Base-by-base conservation (phyloP, 345 rosid genomes). In the Ailanthus altissimus region DNA sequence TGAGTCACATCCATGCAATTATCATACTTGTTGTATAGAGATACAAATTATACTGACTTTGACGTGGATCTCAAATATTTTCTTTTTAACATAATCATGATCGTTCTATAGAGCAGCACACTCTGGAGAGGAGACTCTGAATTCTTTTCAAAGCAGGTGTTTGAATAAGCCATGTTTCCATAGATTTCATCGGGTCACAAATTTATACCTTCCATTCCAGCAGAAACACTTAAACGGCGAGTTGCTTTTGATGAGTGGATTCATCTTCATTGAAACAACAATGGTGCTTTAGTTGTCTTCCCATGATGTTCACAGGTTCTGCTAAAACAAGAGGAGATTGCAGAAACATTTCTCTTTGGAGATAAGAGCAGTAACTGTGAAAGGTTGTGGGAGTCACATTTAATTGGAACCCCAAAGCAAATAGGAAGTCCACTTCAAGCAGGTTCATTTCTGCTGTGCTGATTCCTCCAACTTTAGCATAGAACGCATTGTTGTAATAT, bases 381-480 rank as follows among this genome's bases (percentile, higher is more conserved):
- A 84, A 90, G 13, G 89, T 83, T 36, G 85, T 63, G 43, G 89
- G 89, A 57, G 90, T 84, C 80, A 92, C 92, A 43, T 90, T 89
- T 78, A 92, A 81, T 62, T 88, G 80, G 86, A 92, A 92, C 2
- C 90, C 90, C 67, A 90, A 72, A 23, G 90, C 91, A 56, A 92
- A 92, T 59, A 92, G 81, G 79, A 90, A 90, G 66, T 92, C 97
- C 75, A 92, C 83, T 67, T 91, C 97, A 80, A 91, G 91, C 79
- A 91, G 25, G 73, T 91, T 91, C 88, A 91, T 90, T 79, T 91
- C 97, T 63, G 73, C 79, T 47, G 73, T 90, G 88, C 92, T 87
- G 80, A 91, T 87, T 42, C 97, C 93, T 69, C 97, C 92, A 64
- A 91, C 86, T 78, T 85, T 88, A 21, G 94, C 97, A 76, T 88